A percentile compares a stretch with the other conserved stretches of the same genome.
phyloP scores from a whole-genome alignment of 495 filamentous ascomycete genomes.

The Cudoniella acicularis region DNA sequence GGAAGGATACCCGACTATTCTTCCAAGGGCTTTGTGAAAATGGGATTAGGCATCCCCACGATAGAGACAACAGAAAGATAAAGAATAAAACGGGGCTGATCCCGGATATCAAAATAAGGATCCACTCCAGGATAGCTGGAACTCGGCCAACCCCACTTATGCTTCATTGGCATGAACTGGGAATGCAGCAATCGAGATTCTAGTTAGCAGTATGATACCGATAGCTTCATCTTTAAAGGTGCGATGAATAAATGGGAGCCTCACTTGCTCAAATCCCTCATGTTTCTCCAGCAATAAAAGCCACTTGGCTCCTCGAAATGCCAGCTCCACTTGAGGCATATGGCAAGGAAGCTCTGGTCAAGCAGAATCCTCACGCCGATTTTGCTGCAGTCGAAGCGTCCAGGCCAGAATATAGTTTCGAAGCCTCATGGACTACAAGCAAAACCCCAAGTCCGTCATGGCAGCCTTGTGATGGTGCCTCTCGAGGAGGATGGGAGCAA shows the following conservation, averaged over 20 bases:
- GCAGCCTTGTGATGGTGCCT: conserved; percentile 66
- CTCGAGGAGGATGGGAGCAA: conserved; percentile 57
- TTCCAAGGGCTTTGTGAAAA: not conserved
- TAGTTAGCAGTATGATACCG: not conserved
- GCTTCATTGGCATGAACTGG: not conserved
- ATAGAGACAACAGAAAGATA: not conserved
- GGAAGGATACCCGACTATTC: too few species aligned
- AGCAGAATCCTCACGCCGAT: conserved; percentile 62
- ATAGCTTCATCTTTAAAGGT: not conserved
- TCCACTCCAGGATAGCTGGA: not conserved
- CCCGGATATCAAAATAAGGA: not conserved
- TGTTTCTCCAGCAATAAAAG: not conserved
- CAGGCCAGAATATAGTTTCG: conserved; percentile 59
- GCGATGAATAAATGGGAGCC: not conserved
- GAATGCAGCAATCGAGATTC: not conserved
- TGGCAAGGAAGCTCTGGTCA: conserved; percentile 38
- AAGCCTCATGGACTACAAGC: conserved; percentile 25
- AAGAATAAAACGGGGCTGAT: not conserved
- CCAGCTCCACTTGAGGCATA: not conserved
- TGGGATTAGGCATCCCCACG: not conserved
- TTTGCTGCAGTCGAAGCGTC: conserved; percentile 70
- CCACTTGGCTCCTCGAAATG: not conserved
- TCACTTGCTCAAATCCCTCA: not conserved
- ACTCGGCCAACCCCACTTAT: not conserved
- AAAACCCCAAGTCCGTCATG: conserved; percentile 66